Conservation (phyloP, 768 basidiomycete genomes). For the Tylopilus plumbeoviolaceoides region DNA sequence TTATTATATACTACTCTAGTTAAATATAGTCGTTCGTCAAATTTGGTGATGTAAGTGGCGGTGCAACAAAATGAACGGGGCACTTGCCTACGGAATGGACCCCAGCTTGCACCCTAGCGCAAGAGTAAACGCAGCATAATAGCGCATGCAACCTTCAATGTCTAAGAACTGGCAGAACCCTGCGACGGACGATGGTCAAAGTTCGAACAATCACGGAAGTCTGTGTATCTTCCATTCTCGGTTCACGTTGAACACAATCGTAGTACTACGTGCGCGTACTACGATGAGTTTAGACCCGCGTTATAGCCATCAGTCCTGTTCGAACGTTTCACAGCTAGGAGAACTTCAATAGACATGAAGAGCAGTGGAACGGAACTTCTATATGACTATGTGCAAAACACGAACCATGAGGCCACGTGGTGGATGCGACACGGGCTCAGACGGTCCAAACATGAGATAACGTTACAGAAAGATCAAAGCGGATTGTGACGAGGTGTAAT, state of each 20-base stretch:
- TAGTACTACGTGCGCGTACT: too few species aligned
- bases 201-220: not conserved
- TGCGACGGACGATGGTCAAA: not conserved
- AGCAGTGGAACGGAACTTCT: not conserved
- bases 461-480: not conserved
- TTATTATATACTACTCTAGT: too few species aligned
- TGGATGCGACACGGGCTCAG: not conserved
- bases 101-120: not conserved
- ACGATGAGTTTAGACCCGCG: not conserved
- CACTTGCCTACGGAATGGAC: not conserved
- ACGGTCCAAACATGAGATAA: not conserved
- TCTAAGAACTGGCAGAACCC: not conserved
- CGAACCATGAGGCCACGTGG: not conserved
- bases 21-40: too few species aligned
- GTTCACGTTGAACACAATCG: not conserved
- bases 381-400: not conserved
- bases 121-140: not conserved
- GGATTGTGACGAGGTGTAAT: not conserved
- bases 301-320: not conserved
- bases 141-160: not conserved
- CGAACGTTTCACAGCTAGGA: not conserved
- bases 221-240: not conserved
- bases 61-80: not conserved
- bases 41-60: too few species aligned
- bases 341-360: not conserved